Evolutionary conservation across 2,329 filamentous ascomycete genomes (phyloP).

Genomic region (Epicoccum sorghinum): DNA sequence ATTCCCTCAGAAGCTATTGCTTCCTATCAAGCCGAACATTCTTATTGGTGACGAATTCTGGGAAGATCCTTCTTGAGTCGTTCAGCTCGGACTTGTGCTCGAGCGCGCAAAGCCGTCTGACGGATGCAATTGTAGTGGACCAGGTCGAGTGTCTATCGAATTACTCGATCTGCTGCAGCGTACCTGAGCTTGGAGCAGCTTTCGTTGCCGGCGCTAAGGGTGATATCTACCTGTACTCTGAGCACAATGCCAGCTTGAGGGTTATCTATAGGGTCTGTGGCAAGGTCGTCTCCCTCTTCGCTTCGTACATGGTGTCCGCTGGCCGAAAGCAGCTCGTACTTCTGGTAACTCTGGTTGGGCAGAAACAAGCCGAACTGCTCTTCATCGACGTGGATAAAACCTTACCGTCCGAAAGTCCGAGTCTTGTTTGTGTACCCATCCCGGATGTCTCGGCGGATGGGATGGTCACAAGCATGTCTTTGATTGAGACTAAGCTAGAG

Average conservation of each 20-base stretch:
- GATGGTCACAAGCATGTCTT: conserved; percentile 58
- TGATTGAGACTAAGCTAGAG: conserved; percentile 24
- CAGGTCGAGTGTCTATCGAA: conserved; percentile 50
- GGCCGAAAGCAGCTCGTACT: conserved; percentile 32
- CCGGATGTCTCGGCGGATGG: conserved; percentile 52
- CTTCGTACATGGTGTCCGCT: neutral
- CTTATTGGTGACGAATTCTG: conserved; percentile 64
- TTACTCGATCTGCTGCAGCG: conserved; percentile 55
- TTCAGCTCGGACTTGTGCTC: conserved; percentile 4
- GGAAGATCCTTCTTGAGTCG: conserved; percentile 60
- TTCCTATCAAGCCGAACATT: conserved; percentile 63
- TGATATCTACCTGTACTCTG: conserved; percentile 48
- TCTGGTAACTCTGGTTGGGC: conserved; percentile 49
- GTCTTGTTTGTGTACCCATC: neutral
- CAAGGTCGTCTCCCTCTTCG: conserved; percentile 53
- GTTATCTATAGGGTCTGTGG: conserved; percentile 37
- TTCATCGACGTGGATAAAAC: conserved; percentile 15
- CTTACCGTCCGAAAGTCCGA: neutral
- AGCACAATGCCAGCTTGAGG: conserved; percentile 17
- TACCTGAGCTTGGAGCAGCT: conserved; percentile 45
- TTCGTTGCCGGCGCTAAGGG: conserved; percentile 57
- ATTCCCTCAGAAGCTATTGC: conserved; percentile 66
- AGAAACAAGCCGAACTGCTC: conserved; percentile 42
- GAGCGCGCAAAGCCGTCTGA: conserved; percentile 7
- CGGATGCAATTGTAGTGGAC: conserved; percentile 36